Evolutionary conservation across 2,329 filamentous ascomycete genomes (phyloP).

Genomic region (Macrophomina pseudophaseolina): DNA sequence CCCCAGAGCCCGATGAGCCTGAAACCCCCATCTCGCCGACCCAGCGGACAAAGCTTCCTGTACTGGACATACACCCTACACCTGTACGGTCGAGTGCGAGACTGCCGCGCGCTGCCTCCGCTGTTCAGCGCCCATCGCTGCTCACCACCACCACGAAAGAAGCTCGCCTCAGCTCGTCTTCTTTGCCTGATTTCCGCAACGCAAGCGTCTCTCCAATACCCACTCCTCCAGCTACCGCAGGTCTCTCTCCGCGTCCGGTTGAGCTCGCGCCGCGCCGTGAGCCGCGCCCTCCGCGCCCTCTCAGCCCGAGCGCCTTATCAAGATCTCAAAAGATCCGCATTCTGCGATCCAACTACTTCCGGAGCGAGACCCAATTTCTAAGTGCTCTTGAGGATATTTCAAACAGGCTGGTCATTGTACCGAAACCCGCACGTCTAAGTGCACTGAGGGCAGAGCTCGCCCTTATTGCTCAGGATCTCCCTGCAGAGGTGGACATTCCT

Average conservation of each 20-base stretch:
- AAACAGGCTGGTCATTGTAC: constrained; percentile 80
- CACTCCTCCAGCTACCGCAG: constrained; percentile 48
- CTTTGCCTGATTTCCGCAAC: constrained; percentile 66
- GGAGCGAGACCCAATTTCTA: constrained; percentile 79
- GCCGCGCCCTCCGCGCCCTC: constrained; percentile 56
- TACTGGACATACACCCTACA: constrained; percentile 39
- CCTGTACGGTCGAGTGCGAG: constrained; percentile 34
- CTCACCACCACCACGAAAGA: constrained; percentile 62
- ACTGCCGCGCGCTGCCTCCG: constrained; percentile 35
- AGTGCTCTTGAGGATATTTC: constrained; percentile 83
- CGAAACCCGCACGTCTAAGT: constrained; percentile 80
- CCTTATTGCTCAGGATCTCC: constrained; percentile 78
- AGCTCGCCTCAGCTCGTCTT: constrained; percentile 70
- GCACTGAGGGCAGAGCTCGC: constrained; percentile 81
- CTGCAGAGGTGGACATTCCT: constrained; percentile 82
- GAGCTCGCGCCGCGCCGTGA: constrained; percentile 54
- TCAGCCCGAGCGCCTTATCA: constrained; percentile 67
- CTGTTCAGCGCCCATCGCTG: constrained; percentile 52
- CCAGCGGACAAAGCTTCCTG: constrained; percentile 4
- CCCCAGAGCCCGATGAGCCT: constrained; percentile 33
- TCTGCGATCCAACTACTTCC: constrained; percentile 80
- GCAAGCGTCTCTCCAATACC: constrained; percentile 51
- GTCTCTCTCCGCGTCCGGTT: constrained; percentile 33
- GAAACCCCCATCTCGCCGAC: constrained; percentile 30
- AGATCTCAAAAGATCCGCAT: constrained; percentile 71